Conservation (phyloP, 345 rosid genomes). For the Raphanus raphanistrum region DNA sequence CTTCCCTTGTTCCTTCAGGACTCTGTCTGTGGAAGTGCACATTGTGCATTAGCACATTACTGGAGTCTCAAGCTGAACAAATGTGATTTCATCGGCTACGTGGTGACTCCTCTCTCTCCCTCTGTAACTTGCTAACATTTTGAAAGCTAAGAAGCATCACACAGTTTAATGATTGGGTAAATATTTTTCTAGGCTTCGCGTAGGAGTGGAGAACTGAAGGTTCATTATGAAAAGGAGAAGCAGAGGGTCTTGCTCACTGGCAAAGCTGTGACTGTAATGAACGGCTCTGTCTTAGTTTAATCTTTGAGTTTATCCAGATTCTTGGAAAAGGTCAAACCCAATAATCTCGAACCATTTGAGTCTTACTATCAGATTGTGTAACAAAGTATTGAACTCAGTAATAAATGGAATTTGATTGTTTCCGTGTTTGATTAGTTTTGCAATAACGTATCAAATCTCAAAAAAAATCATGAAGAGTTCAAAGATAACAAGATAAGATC, state of each 20-base stretch:
- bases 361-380: not conserved
- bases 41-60: constrained; percentile 65
- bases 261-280: constrained; percentile 58
- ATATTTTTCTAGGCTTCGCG: constrained; percentile 44
- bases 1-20: constrained; percentile 44
- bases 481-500: constrained; percentile 9
- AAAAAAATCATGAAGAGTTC: constrained; percentile 9
- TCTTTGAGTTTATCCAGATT: not conserved
- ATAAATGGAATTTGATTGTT: not conserved
- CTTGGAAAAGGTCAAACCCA: not conserved
- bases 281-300: constrained; percentile 53
- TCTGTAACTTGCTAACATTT: not conserved
- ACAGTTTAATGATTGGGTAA: not conserved
- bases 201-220: constrained; percentile 49
- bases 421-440: not conserved
- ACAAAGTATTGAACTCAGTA: not conserved
- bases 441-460: constrained; percentile 13
- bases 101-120: constrained; percentile 34
- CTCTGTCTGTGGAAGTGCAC: constrained; percentile 66
- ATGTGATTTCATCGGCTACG: constrained; percentile 52
- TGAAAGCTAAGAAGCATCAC: not conserved
- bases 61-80: constrained; percentile 63
- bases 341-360: not conserved
- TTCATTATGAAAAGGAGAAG: constrained; percentile 47
- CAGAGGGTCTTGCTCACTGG: constrained; percentile 60